Evolutionary conservation across 805 yeast genomes (phyloP).

Genomic region (Cyberlindnera mrakii): DNA sequence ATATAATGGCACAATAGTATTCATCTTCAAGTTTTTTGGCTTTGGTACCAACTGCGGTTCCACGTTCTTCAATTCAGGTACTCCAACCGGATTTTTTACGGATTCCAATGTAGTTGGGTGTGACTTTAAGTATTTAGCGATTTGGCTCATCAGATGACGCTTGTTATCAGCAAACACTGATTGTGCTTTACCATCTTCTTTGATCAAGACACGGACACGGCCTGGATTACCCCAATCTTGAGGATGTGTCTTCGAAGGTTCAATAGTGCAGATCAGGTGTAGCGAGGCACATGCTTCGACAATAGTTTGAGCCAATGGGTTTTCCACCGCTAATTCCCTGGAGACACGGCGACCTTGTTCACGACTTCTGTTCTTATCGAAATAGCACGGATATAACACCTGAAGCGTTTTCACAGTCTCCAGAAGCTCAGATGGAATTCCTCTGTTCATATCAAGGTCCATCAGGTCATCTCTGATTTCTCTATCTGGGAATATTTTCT

Average conservation of each 20-base stretch:
- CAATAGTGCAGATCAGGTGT: conserved; percentile 40
- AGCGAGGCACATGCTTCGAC: conserved; percentile 57
- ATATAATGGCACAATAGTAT: conserved; percentile 82
- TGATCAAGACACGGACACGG: conserved; percentile 74
- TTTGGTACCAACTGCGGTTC: conserved; percentile 58
- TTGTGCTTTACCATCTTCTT: conserved; percentile 40
- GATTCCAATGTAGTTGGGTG: conserved; percentile 66
- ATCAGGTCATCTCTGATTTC: conserved; percentile 3
- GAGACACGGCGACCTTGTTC: conserved; percentile 82
- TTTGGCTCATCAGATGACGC: conserved; percentile 54
- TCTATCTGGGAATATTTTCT: conserved; percentile 3
- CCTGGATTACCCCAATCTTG: conserved; percentile 98
- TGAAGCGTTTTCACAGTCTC: conserved; percentile 66
- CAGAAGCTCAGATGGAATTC: conserved; percentile 46
- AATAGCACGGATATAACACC: conserved; percentile 85
- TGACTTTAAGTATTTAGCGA: conserved; percentile 53
- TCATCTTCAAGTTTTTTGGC: conserved; percentile 85
- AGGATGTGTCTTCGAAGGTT: conserved; percentile 86
- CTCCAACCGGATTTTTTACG: conserved; percentile 60
- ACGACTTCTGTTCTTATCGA: conserved; percentile 71
- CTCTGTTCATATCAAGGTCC: conserved; percentile 17
- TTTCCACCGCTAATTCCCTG: conserved; percentile 60
- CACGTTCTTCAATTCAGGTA: conserved; percentile 53
- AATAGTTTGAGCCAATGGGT: conserved; percentile 81
- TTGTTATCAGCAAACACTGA: conserved; percentile 41